phyloP scores from a whole-genome alignment of 2,329 filamentous ascomycete genomes.

The Arthrobotrys sinensis region DNA sequence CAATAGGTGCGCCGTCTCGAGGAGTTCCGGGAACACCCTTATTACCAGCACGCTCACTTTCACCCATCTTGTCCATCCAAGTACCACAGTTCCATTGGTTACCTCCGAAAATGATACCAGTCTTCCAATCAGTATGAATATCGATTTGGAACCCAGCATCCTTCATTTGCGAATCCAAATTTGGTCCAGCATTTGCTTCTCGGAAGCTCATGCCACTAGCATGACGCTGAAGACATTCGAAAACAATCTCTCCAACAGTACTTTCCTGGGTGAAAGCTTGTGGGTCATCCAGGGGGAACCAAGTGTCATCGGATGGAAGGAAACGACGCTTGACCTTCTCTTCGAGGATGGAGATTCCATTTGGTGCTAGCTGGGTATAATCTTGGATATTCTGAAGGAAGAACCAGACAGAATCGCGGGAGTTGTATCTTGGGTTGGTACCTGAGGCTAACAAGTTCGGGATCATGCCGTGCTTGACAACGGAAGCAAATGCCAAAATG shows the following conservation, averaged over 20 bases:
- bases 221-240: slow-evolving; percentile 93
- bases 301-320: slow-evolving; percentile 94
- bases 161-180: slow-evolving; percentile 93
- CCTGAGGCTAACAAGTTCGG: slow-evolving; percentile 92
- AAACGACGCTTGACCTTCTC: slow-evolving; percentile 87
- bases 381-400: slow-evolving; percentile 97
- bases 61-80: slow-evolving; percentile 99
- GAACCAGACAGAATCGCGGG: slow-evolving; percentile 97
- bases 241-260: slow-evolving; percentile 88
- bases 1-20: slow-evolving; percentile 92
- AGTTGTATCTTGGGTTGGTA: slow-evolving; percentile 90
- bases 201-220: slow-evolving; percentile 91
- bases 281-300: slow-evolving; percentile 85
- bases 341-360: slow-evolving; percentile 81
- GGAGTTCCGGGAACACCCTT: slow-evolving; percentile 98
- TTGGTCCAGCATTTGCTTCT: slow-evolving; percentile 91
- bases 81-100: slow-evolving; percentile 96
- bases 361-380: slow-evolving; percentile 84
- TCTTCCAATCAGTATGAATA: slow-evolving; percentile 90
- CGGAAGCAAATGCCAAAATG: slow-evolving; percentile 93
- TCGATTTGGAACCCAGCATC: slow-evolving; percentile 83
- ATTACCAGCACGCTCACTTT: slow-evolving; percentile 88
- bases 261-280: slow-evolving; percentile 88
- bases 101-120: slow-evolving; percentile 91
- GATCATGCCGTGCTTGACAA: slow-evolving; percentile 98